phyloP scores from a whole-genome alignment of 2,329 filamentous ascomycete species.

The Apiospora kogelbergensis region DNA sequence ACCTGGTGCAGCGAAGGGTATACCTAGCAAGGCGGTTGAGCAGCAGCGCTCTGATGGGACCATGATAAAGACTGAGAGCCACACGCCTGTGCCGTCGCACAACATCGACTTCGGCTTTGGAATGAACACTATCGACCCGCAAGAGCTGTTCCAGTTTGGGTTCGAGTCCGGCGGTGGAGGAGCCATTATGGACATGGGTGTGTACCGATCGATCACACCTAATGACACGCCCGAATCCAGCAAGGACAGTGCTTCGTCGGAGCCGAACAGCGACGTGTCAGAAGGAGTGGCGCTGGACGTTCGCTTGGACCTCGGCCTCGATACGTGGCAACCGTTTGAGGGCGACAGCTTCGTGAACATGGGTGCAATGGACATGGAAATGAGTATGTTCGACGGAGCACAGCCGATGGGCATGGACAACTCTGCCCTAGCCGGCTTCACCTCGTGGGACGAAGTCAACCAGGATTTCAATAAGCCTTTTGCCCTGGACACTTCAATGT shows the following conservation, averaged over 20 bases:
- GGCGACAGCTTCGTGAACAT: conserved; percentile 44
- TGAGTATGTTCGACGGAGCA: conserved; percentile 23
- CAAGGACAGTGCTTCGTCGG: conserved; percentile 59
- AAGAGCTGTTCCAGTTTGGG: conserved; percentile 46
- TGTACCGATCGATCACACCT: conserved; percentile 57
- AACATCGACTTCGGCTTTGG: conserved; percentile 8
- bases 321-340: conserved; percentile 52
- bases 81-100: conserved; percentile 31
- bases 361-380: conserved; percentile 32
- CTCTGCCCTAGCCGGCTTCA: conserved; percentile 26
- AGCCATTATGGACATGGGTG: conserved; percentile 51
- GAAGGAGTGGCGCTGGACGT: conserved; percentile 56
- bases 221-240: conserved; percentile 66
- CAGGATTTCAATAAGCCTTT: conserved; percentile 54
- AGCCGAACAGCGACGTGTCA: conserved; percentile 62
- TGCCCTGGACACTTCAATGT: conserved; percentile 48
- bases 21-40: background rate
- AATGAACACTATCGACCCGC: conserved; percentile 48
- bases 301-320: conserved; percentile 34
- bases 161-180: conserved; percentile 44
- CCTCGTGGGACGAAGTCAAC: conserved; percentile 50
- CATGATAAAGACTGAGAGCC: conserved; percentile 26
- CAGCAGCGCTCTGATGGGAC: conserved; percentile 19
- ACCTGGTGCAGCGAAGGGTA: background rate
- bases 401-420: conserved; percentile 27